Evolutionary conservation across 2,329 filamentous ascomycete genomes (phyloP).

Genomic region (Phaeomoniella chlamydospora): DNA sequence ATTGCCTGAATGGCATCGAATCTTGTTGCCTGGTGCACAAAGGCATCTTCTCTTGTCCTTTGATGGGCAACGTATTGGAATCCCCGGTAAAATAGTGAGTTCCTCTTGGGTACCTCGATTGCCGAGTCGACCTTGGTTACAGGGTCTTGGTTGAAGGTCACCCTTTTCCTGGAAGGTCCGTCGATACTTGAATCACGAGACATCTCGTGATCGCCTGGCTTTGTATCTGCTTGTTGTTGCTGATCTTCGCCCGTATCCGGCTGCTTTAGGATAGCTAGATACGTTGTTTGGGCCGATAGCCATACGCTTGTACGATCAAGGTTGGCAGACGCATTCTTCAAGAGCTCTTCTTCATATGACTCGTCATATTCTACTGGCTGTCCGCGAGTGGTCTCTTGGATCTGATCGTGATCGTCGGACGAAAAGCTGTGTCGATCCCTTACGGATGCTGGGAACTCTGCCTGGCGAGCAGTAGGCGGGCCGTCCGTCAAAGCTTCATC

Average conservation of each 20-base stretch:
- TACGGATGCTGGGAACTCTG: constrained; percentile 14
- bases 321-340: constrained; percentile 55
- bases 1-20: constrained; percentile 81
- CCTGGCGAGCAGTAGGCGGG: constrained; percentile 47
- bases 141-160: constrained; percentile 50
- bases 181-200: constrained; percentile 16
- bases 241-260: constrained; percentile 31
- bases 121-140: constrained; percentile 3
- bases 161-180: constrained; percentile 51
- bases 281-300: constrained; percentile 69
- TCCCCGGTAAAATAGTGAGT: constrained; percentile 76
- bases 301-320: constrained; percentile 75
- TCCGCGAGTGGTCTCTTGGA: constrained; percentile 13
- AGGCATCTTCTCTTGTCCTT: constrained; percentile 56
- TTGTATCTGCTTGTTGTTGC: constrained; percentile 7
- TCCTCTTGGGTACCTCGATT: constrained; percentile 15
- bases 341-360: constrained; percentile 59
- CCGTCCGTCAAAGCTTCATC: constrained; percentile 37
- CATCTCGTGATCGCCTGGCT: constrained; percentile 14
- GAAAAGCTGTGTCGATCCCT: constrained; percentile 1
- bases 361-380: constrained; percentile 52
- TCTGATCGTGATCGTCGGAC: constrained; percentile 1
- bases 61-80: constrained; percentile 63
- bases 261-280: constrained; percentile 51
- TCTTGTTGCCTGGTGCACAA: constrained; percentile 69